Evolutionary conservation across 768 basidiomycete genomes (phyloP), one percentile per base, ranked within the genome.

Genomic region (Leccinum rimulosum): DNA sequence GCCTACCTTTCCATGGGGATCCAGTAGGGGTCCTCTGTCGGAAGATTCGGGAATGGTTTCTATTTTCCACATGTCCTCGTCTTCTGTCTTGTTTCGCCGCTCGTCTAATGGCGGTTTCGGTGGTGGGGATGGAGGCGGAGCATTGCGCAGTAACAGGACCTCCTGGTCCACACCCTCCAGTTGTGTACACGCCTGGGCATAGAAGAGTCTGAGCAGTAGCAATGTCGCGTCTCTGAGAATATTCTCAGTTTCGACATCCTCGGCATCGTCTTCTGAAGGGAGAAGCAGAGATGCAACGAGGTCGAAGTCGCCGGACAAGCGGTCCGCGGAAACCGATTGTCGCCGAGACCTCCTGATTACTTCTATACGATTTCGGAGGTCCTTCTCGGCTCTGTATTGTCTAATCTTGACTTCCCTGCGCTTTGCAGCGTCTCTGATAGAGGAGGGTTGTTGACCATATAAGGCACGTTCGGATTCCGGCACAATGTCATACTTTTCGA

Each of bases 361-460:
- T 74, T 93, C 83, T 28, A 98, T 83, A 58, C 81, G 81, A 19
- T 74, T 73, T 55, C 85, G 82, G 30, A 98, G 74, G 36, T 90
- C 88, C 72, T 91, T 95, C 74, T 96, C 94, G 57, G 84, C 82
- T 73, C 88, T 86, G 73, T 85, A 98, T 69, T 95, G 95, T 61
- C 84, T 86, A 62, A 99, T 97, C 77, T 97, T 99, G 35, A 87
- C 72, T 64, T 96, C 94, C 64, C 97, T 77, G 57, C 89, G 80
- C 68, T 81, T 84, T 1, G 84, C 82, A 19, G 87, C 82, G 71
- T 98, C 89, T 10, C 67, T 73, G 52, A 86, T 72, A n/a, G 76
- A 65, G 9, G 78, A 77, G 10, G 80, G 63, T 54, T 78, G 80
- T 50, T 79, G 79, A 48, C 74, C 76, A 63, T 86, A 82, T 11